These are phyloP conservation scores for Thelonectria olida DNA, from an alignment of 2,329 filamentous ascomycete genomes.

Conservation along the genomic window DNA sequence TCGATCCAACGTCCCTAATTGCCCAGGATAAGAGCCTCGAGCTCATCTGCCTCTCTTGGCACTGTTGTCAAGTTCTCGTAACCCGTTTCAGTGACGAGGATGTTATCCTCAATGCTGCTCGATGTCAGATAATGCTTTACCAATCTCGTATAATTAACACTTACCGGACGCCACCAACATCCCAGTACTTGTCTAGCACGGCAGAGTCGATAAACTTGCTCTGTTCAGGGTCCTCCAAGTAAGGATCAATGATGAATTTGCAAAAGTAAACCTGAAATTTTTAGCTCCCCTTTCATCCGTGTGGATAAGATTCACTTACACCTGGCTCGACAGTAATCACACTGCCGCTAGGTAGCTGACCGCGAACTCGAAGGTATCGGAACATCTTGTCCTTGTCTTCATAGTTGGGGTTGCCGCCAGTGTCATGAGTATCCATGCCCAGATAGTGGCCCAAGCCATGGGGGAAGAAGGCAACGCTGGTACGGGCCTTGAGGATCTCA, in stretches of 20 bases:
- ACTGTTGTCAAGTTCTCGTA: slow-evolving; percentile 78
- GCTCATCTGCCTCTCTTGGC: slow-evolving; percentile 71
- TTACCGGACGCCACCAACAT: slow-evolving; percentile 77
- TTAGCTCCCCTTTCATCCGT: slow-evolving; percentile 10
- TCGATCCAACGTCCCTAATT: slow-evolving; percentile 27
- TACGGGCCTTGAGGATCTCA: slow-evolving; percentile 79
- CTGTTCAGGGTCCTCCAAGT: slow-evolving; percentile 76
- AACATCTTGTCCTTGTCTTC: slow-evolving; percentile 86
- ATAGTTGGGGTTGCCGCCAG: slow-evolving; percentile 80
- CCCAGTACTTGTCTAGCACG: slow-evolving; percentile 83
- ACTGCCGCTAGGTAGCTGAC: slow-evolving; percentile 76
- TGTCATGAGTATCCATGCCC: slow-evolving; percentile 93
- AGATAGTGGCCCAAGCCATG: slow-evolving; percentile 92
- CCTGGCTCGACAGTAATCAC: slow-evolving; percentile 97
- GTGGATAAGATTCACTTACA: slow-evolving; percentile 55
- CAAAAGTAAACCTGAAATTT: slow-evolving; percentile 83
- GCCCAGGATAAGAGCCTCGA: slow-evolving; percentile 56
- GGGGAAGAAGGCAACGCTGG: slow-evolving; percentile 91
- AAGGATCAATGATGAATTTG: slow-evolving; percentile 85
- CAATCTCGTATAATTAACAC: slow-evolving; percentile 35
- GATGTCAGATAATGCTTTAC: slow-evolving; percentile 30
- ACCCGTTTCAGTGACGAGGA: slow-evolving; percentile 75
- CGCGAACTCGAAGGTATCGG: slow-evolving; percentile 83
- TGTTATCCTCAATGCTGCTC: slow-evolving; percentile 71
- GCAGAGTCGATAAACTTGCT: slow-evolving; percentile 78